A percentile compares a stretch with the other conserved stretches of the same genome.
These are phyloP conservation scores for Salix viminalis DNA, from an alignment of 345 rosid species.

Conservation along the genomic window DNA sequence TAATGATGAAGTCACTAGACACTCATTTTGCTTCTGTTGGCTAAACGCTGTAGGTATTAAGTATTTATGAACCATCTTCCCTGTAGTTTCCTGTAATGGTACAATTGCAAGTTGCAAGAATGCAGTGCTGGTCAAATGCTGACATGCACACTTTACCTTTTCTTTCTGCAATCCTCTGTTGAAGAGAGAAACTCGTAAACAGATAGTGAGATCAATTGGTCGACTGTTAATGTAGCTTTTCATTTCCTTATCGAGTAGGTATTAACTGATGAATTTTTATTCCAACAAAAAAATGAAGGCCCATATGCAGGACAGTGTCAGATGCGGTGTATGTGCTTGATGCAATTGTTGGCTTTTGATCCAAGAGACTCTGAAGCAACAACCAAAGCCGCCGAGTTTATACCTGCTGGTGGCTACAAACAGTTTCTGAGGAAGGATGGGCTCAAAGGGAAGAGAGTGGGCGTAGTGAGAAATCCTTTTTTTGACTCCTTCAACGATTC, in stretches of 20 bases:
- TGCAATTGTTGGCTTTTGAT: constrained; percentile 41
- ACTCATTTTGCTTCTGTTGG: too few relatives aligned
- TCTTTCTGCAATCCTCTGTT: background rate
- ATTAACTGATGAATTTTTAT: background rate
- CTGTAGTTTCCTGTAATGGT: too few relatives aligned
- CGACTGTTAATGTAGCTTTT: background rate
- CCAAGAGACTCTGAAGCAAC: constrained; percentile 36
- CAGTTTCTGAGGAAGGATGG: constrained; percentile 44
- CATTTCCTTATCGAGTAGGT: background rate
- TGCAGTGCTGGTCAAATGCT: background rate
- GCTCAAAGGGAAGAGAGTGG: constrained; percentile 57
- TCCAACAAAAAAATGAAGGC: constrained; percentile 17
- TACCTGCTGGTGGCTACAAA: constrained; percentile 52
- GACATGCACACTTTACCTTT: background rate
- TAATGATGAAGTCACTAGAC: too few relatives aligned
- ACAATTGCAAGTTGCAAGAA: too few relatives aligned
- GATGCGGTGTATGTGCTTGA: constrained; percentile 49
- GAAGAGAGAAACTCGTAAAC: background rate
- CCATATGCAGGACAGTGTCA: constrained; percentile 40
- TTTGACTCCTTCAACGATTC: background rate
- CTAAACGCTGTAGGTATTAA: background rate
- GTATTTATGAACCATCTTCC: too few relatives aligned
- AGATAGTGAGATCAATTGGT: background rate
- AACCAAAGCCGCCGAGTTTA: constrained; percentile 30
- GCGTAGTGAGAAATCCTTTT: constrained; percentile 41